Conservation (phyloP, 495 filamentous ascomycete genomes). For the Pyrenula aspistea region DNA sequence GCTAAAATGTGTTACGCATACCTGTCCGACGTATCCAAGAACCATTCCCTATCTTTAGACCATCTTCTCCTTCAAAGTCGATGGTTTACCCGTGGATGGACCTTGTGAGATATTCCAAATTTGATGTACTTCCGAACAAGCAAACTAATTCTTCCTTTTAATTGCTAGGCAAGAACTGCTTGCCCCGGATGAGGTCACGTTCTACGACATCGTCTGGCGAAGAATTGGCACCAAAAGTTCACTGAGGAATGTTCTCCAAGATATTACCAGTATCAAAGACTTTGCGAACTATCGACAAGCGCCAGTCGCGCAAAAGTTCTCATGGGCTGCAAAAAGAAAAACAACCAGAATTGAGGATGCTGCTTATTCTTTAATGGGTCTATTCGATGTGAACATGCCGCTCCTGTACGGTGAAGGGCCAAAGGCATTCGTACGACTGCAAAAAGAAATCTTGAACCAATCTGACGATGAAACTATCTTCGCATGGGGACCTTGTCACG, state of each 20-base stretch:
- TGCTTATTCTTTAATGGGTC: slow-evolving; percentile 18
- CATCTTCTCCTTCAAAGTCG: background rate
- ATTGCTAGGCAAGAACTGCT: slow-evolving; percentile 32
- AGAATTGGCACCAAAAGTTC: slow-evolving; percentile 13
- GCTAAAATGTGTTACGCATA: slow-evolving; percentile 35
- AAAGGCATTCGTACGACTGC: slow-evolving; percentile 17
- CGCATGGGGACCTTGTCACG: slow-evolving; percentile 2
- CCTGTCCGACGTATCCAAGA: slow-evolving; percentile 5
- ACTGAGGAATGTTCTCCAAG: background rate
- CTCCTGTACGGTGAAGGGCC: slow-evolving; percentile 20
- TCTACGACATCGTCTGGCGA: slow-evolving; percentile 18
- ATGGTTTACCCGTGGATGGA: background rate
- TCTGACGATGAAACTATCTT: slow-evolving; percentile 8
- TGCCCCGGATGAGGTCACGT: slow-evolving; percentile 15
- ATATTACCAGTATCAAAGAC: slow-evolving; percentile 14
- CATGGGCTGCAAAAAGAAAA: slow-evolving; percentile 14
- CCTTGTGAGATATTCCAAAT: background rate
- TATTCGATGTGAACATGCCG: slow-evolving; percentile 19
- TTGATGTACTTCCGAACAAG: no score
- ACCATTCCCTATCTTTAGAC: background rate
- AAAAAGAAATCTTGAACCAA: slow-evolving; percentile 12
- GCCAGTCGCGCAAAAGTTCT: slow-evolving; percentile 12
- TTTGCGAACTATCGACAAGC: slow-evolving; percentile 1
- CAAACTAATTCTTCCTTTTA: no score
- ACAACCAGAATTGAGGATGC: slow-evolving; percentile 17